Evolutionary conservation across 2,329 filamentous ascomycete species (phyloP).

Genomic region (Xylaria sp.): DNA sequence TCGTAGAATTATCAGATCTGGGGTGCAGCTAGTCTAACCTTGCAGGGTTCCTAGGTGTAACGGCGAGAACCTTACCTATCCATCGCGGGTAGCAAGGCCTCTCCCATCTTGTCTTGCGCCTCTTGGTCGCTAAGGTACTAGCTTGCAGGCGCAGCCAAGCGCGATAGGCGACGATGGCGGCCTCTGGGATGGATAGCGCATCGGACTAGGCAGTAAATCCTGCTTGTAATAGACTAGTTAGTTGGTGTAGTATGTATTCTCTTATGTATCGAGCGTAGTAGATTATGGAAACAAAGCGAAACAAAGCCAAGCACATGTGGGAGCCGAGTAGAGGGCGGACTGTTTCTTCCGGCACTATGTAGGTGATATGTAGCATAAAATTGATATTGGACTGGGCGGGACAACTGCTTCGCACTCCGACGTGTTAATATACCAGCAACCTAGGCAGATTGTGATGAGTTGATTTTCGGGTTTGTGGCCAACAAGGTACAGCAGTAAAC

Average conservation of each 20-base stretch:
- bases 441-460: slow-evolving; percentile 12
- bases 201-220: background rate
- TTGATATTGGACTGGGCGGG: background rate
- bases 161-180: slow-evolving; percentile 33
- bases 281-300: background rate
- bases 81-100: background rate
- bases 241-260: background rate
- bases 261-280: background rate
- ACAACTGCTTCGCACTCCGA: background rate
- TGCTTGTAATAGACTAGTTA: background rate
- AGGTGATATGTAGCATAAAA: background rate
- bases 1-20: slow-evolving; percentile 18
- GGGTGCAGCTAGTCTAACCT: slow-evolving; percentile 30
- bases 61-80: slow-evolving; percentile 5
- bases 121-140: background rate
- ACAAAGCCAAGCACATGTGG: background rate
- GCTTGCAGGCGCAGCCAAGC: slow-evolving; percentile 26
- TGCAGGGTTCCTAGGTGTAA: slow-evolving; percentile 9
- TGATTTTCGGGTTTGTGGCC: background rate
- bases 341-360: background rate
- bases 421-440: background rate
- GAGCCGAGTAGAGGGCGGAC: background rate
- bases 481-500: background rate
- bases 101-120: slow-evolving; percentile 11
- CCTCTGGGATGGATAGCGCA: slow-evolving; percentile 9